These are phyloP conservation scores for Trichoderma sp. DNA, from an alignment of 2,329 filamentous ascomycete species.

Conservation along the genomic window DNA sequence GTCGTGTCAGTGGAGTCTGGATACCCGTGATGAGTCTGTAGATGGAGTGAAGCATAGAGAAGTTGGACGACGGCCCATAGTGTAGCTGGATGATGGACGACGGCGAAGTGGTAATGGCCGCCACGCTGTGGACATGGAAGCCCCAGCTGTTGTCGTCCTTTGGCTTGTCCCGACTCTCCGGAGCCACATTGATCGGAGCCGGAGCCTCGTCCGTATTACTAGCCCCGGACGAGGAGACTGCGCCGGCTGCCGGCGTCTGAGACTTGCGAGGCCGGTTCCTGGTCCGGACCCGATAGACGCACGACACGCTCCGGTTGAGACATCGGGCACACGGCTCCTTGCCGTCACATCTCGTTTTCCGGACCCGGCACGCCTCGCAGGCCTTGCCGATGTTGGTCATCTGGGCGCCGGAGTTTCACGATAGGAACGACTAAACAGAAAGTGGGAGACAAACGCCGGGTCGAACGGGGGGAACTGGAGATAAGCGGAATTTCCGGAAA, in stretches of 20 bases:
- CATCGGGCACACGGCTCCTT: conserved; percentile 10
- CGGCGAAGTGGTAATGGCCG: conserved; percentile 6
- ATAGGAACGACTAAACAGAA: not conserved
- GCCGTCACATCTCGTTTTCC: conserved; percentile 17
- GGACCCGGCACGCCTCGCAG: conserved; percentile 12
- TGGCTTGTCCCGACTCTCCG: not conserved
- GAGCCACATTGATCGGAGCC: not conserved
- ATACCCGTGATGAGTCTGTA: conserved; percentile 14
- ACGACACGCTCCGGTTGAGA: conserved; percentile 12
- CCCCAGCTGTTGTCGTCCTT: conserved; percentile 17
- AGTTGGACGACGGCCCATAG: conserved; percentile 14
- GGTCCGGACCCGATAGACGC: conserved; percentile 9
- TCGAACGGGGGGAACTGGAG: not conserved
- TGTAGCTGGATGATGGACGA: conserved; percentile 16
- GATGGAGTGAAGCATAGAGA: conserved; percentile 15
- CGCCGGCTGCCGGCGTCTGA: not conserved
- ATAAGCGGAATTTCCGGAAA: not conserved
- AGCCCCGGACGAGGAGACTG: not conserved
- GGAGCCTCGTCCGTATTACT: conserved; percentile 10
- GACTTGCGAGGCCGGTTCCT: conserved; percentile 15
- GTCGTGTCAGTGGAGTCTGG: conserved; percentile 5
- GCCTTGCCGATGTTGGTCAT: conserved; percentile 18
- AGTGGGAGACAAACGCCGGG: not conserved
- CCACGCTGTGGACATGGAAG: conserved; percentile 12
- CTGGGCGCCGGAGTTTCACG: not conserved